These are phyloP conservation scores for Paramecium caudatum DNA, from an alignment of 73 alveolate species.

Conservation along the genomic window DNA sequence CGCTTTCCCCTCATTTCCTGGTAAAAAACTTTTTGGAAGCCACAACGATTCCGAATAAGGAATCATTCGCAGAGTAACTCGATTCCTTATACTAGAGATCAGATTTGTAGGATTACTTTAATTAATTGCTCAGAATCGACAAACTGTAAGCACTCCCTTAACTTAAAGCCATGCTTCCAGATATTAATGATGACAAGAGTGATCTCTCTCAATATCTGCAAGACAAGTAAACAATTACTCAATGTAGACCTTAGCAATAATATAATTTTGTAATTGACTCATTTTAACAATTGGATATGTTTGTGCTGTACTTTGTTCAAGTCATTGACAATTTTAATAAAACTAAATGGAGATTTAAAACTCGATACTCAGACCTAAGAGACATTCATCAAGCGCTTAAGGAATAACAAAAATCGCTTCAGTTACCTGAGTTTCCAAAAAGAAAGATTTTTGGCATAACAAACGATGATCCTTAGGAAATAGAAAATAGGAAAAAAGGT, in stretches of 20 bases:
- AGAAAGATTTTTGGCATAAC: constrained; percentile 55
- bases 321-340: constrained; percentile 48
- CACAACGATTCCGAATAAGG: constrained; percentile 46
- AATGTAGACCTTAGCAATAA: neutral
- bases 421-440: constrained; percentile 61
- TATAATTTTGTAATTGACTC: constrained; percentile 49
- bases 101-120: constrained; percentile 43
- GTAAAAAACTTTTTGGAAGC: constrained; percentile 62
- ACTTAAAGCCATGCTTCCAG: neutral
- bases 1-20: constrained; percentile 16
- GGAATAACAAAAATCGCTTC: neutral
- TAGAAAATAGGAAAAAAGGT: constrained; percentile 10
- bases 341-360: constrained; percentile 61
- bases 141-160: constrained; percentile 25
- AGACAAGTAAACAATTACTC: neutral
- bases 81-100: neutral
- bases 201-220: constrained; percentile 12
- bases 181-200: constrained; percentile 32
- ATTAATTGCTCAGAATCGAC: neutral
- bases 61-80: constrained; percentile 12
- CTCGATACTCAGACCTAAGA: constrained; percentile 58
- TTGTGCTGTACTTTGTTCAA: constrained; percentile 13
- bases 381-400: constrained; percentile 57
- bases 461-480: constrained; percentile 47
- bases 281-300: constrained; percentile 12